phyloP scores from a whole-genome alignment of 495 filamentous ascomycete species.

The Penicillium waksmanii region DNA sequence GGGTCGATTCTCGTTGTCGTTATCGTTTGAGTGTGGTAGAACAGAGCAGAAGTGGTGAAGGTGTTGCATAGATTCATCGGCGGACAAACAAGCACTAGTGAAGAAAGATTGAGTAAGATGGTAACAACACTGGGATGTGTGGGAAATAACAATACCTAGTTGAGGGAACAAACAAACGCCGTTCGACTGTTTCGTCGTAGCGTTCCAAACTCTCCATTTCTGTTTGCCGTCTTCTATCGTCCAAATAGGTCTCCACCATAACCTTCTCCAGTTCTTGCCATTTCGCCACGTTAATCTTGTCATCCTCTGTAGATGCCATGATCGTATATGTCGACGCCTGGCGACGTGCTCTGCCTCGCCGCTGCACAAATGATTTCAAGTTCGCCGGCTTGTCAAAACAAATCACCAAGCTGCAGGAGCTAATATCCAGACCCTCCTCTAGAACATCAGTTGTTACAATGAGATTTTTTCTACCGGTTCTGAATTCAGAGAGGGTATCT shows the following conservation, averaged over 20 bases:
- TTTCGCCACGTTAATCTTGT: conserved; percentile 38
- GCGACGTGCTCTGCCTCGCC: conserved; percentile 81
- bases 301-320: conserved; percentile 52
- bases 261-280: conserved; percentile 69
- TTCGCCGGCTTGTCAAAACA: conserved; percentile 78
- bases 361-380: conserved; percentile 86
- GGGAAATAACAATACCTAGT: conserved; percentile 48
- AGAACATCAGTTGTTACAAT: conserved; percentile 83
- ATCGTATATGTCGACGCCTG: conserved; percentile 71
- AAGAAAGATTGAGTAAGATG: too few species aligned
- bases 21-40: conserved; percentile 59
- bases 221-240: conserved; percentile 62
- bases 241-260: conserved; percentile 75
- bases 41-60: conserved; percentile 81
- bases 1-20: conserved; percentile 55
- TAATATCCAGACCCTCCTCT: conserved; percentile 92
- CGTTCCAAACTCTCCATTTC: conserved; percentile 55
- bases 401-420: conserved; percentile 83
- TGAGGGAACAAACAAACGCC: conserved; percentile 50
- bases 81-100: conserved; percentile 70
- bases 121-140: too few species aligned
- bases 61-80: conserved; percentile 72
- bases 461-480: conserved; percentile 70
- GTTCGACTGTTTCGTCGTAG: conserved; percentile 45
- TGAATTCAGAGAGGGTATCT: conserved; percentile 69